Base-by-base conservation (phyloP, 805 yeast genomes). In the Barnettozyma botsteinii region DNA sequence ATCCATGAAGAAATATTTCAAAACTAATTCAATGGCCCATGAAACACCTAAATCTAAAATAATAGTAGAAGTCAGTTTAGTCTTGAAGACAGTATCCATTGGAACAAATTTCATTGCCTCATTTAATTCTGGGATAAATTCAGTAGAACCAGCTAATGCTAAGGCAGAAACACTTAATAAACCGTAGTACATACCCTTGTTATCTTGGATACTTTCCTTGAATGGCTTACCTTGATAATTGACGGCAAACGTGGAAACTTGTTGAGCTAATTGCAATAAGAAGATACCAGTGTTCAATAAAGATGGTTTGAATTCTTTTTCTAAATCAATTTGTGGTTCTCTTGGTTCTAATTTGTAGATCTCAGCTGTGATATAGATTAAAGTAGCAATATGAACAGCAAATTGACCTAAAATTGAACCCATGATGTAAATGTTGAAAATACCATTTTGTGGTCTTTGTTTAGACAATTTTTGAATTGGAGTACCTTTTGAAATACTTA, bases 161-260 rank as follows among this genome's bases (percentile, higher is more conserved):
- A 93, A 72, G 30, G 75, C 86, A 19, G 95, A 83, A 50, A 91
- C 97, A 50, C 96, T 96, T 27, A 91, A 59, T 42, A 93, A 72
- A 19, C 98, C 98, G 53, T 86, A 91, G 67, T 83, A 91, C 98
- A 93, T 93, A 50, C 97, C 98, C 65, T 81, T 85, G 67, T 93
- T 93, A 62, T 84, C 95, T 39, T 70, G 71, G 53, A 93, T 83
- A 42, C 86, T 78, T 66, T 93, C 96, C 62, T 95, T 82, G 70
- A 93, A 93, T 41, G 98, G 98, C 52, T 84, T 80, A 40, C 98
- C 98, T 68, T 87, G 95, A 65, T 93, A 93, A 67, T 93, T 93
- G 43, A 93, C 96, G 17, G 96, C 96, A 70, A 89, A 93, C 0
- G 98, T 93, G 13, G 97, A 86, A 38, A 93, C 95, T 64, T 93